Percentiles rank a stretch among this genome's conserved stretches.
Evolutionary conservation across 164 flowering plant species (phyloP).

Genomic region (Houttuynia cordata): DNA sequence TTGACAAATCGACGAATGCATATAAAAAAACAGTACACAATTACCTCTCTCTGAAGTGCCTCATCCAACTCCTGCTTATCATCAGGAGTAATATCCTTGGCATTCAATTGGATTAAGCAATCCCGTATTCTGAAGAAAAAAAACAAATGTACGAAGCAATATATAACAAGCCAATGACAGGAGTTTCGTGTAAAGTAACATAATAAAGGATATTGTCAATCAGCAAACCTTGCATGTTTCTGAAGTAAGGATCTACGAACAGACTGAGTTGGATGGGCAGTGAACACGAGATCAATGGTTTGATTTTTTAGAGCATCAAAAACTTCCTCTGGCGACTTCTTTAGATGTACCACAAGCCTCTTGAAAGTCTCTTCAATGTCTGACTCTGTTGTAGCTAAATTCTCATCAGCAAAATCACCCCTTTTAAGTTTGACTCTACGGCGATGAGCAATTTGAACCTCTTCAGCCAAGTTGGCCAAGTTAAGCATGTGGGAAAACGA

Average conservation of each 20-base stretch:
- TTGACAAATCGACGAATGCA: background rate
- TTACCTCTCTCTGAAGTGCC: slow-evolving; percentile 94
- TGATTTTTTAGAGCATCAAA: slow-evolving; percentile 96
- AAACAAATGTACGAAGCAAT: background rate
- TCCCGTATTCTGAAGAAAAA: slow-evolving; percentile 53
- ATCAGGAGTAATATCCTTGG: slow-evolving; percentile 96
- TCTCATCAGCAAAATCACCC: slow-evolving; percentile 93
- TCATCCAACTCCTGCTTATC: slow-evolving; percentile 99
- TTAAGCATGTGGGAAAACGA: slow-evolving; percentile 96
- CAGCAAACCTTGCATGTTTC: slow-evolving; percentile 85
- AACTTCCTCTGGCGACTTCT: slow-evolving; percentile 89
- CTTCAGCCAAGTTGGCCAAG: slow-evolving; percentile 99
- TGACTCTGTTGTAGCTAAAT: slow-evolving; percentile 89
- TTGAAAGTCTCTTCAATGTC: slow-evolving; percentile 96
- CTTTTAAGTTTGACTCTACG: slow-evolving; percentile 68
- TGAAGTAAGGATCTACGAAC: slow-evolving; percentile 97
- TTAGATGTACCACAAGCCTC: slow-evolving; percentile 67
- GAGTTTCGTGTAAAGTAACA: no score
- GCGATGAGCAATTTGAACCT: slow-evolving; percentile 89
- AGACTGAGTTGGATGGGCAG: slow-evolving; percentile 99
- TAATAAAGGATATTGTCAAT: no score
- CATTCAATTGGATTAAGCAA: slow-evolving; percentile 77
- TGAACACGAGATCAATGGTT: slow-evolving; percentile 92
- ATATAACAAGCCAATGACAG: no score
- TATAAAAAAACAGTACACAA: background rate